Percentiles rank a stretch among this genome's conserved stretches.
Conservation (phyloP, 2,329 filamentous ascomycete genomes). For the Drechslerella stenobrocha region DNA sequence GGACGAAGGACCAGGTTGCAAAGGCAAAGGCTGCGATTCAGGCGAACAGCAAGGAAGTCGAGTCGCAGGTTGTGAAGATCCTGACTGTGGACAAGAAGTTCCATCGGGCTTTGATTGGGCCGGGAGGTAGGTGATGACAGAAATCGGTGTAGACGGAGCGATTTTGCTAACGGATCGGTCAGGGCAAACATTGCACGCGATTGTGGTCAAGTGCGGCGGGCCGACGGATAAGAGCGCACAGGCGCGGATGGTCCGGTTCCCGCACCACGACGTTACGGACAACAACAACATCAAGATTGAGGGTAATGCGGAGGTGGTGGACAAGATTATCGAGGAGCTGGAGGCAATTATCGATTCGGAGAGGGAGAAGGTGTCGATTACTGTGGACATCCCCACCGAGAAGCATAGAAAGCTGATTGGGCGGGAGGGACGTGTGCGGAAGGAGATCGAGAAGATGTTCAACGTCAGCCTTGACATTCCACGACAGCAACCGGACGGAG, state of each 20-base stretch:
- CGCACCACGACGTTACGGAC: conserved; percentile 79
- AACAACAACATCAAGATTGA: conserved; percentile 85
- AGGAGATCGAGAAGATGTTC: conserved; percentile 82
- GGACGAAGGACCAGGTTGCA: conserved; percentile 85
- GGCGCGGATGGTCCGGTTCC: conserved; percentile 91
- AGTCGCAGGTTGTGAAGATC: conserved; percentile 85
- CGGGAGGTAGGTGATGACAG: conserved; percentile 70
- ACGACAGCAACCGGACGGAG: conserved; percentile 72
- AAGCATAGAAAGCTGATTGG: conserved; percentile 92
- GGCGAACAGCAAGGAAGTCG: conserved; percentile 80
- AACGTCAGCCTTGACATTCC: conserved; percentile 86
- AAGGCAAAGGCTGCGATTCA: conserved; percentile 82
- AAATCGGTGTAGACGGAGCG: not conserved
- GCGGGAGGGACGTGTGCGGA: conserved; percentile 83
- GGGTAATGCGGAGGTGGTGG: conserved; percentile 78
- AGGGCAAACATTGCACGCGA: conserved; percentile 71
- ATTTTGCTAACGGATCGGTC: conserved; percentile 11
- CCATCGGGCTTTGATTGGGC: conserved; percentile 85
- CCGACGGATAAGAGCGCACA: conserved; percentile 81
- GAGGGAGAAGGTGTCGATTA: conserved; percentile 77
- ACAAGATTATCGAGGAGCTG: conserved; percentile 83
- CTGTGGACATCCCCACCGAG: conserved; percentile 79
- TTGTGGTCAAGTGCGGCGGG: conserved; percentile 84
- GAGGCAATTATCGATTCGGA: conserved; percentile 78
- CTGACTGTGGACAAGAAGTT: conserved; percentile 93